These are phyloP conservation scores for Protomyces inundatus DNA, from an alignment of 1,139 yeast genomes.

Conservation along the genomic window DNA sequence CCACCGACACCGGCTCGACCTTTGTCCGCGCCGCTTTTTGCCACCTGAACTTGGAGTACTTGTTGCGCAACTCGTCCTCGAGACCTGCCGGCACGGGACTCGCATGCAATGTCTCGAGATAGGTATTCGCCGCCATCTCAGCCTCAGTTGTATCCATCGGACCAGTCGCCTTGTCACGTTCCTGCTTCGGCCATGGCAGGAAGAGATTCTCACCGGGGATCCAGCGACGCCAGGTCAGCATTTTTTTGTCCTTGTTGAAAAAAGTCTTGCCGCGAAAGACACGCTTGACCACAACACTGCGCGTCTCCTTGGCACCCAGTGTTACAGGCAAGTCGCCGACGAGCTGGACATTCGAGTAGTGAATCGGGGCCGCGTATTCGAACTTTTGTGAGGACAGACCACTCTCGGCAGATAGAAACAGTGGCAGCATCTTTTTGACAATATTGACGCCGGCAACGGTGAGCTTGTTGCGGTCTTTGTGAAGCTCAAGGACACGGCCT, in stretches of 20 bases:
- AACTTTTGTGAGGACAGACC: slow-evolving; percentile 1
- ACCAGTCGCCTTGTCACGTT: slow-evolving; percentile 6
- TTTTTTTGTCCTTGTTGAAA: slow-evolving; percentile 25
- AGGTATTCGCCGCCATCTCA: slow-evolving; percentile 11
- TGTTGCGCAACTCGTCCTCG: slow-evolving; percentile 20
- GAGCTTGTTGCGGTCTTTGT: slow-evolving; percentile 22
- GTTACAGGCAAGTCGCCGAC: slow-evolving; percentile 25
- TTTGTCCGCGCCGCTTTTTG: neutral
- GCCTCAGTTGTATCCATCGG: slow-evolving; percentile 19
- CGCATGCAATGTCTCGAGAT: slow-evolving; percentile 9
- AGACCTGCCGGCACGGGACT: slow-evolving; percentile 13
- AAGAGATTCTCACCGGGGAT: slow-evolving; percentile 27
- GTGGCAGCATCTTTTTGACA: slow-evolving; percentile 18
- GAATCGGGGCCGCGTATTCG: slow-evolving; percentile 24
- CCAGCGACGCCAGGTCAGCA: slow-evolving; percentile 28
- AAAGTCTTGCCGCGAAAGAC: slow-evolving; percentile 22
- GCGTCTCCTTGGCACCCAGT: slow-evolving; percentile 8
- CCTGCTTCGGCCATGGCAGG: slow-evolving; percentile 27
- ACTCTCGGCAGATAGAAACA: slow-evolving; percentile 5
- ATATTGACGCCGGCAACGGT: slow-evolving; percentile 27
- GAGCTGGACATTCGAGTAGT: slow-evolving; percentile 28
- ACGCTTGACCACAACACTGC: slow-evolving; percentile 25
- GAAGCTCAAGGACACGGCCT: slow-evolving; percentile 26
- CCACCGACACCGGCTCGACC: neutral
- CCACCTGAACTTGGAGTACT: slow-evolving; percentile 20